These are phyloP conservation scores for Syzygium malaccense DNA, from an alignment of 441 rosid species.

Conservation along the genomic window DNA sequence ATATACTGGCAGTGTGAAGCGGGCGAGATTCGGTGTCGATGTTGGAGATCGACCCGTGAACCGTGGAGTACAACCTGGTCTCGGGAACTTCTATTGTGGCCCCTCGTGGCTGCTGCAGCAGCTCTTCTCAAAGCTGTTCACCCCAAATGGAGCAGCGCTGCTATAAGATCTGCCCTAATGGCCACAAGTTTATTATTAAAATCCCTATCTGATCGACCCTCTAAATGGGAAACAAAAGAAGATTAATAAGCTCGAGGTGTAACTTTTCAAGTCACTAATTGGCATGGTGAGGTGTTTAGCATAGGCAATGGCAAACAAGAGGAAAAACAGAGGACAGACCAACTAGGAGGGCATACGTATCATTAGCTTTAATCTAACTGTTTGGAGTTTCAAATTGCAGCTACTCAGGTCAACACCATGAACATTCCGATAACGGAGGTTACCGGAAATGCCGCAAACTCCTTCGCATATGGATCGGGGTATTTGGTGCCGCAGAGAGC, in stretches of 20 bases:
- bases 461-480: conserved; percentile 60
- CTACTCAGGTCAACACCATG: conserved; percentile 35
- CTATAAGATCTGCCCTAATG: conserved; percentile 51
- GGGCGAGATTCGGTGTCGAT: conserved; percentile 20
- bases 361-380: neutral
- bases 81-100: conserved; percentile 63
- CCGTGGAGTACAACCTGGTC: conserved; percentile 11
- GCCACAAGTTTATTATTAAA: conserved; percentile 30
- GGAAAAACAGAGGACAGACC: no score
- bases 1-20: conserved; percentile 45
- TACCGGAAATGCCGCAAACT: conserved; percentile 28
- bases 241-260: no score
- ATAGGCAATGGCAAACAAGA: no score
- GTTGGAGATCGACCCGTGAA: conserved; percentile 19
- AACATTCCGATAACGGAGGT: conserved; percentile 34
- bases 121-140: conserved; percentile 41
- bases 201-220: neutral
- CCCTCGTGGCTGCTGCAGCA: conserved; percentile 45
- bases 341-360: no score
- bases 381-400: conserved; percentile 18
- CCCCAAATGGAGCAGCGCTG: conserved; percentile 54
- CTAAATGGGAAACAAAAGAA: no score
- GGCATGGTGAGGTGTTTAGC: no score
- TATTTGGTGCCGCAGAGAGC: conserved; percentile 54
- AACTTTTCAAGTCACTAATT: no score